Evolutionary conservation across 2,329 filamentous ascomycete species (phyloP), one percentile per base, ranked within the genome.

Genomic region (Ophiostoma populinum): DNA sequence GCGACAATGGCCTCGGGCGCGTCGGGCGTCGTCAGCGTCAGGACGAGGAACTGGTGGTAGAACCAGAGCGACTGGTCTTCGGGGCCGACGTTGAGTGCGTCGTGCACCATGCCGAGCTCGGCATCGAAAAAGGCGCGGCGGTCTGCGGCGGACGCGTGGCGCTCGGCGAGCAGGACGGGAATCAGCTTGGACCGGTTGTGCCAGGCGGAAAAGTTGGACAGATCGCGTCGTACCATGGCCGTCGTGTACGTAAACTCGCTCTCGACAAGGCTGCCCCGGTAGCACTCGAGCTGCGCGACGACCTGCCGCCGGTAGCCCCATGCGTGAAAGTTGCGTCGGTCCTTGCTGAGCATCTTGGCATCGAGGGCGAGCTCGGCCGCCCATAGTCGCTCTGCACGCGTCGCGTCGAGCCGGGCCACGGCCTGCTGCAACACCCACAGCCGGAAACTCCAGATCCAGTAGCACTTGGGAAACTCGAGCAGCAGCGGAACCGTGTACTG

Each of bases 361-460:
- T 83, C 80, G 7, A 95, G 62, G 0, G 63, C 74, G 13, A 98
- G 68, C 54, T 98, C 90, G 42, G 78, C 74, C 47, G 78, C 63
- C 90, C 90, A 98, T 33, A 94, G 62, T 25, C 63, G 56, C 16
- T 68, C 65, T 2, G 82, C 71, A 12, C 59, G 50, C 0, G 59
- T 38, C 1, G 55, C 42, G 2, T 72, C 66, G 8, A 93, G 61
- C 13, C 75, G 62, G 10, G 63, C 52, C 31, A 78, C 80, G 22
- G 75, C 75, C 52, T 82, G 70, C 36, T 76, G 62, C 11, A 98
- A 62, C 3, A 87, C 61, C 86, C 90, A 98, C 30, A 78, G 58
- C 19, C 90, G 76, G 55, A 94, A 87, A 47, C 93, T 92, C 90
- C 90, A 98, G 49, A 98, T 87, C 87, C 90, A 95, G 60, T 98